Base-by-base conservation (phyloP, 1,284 basidiomycete genomes). In the Earliella scabrosa region DNA sequence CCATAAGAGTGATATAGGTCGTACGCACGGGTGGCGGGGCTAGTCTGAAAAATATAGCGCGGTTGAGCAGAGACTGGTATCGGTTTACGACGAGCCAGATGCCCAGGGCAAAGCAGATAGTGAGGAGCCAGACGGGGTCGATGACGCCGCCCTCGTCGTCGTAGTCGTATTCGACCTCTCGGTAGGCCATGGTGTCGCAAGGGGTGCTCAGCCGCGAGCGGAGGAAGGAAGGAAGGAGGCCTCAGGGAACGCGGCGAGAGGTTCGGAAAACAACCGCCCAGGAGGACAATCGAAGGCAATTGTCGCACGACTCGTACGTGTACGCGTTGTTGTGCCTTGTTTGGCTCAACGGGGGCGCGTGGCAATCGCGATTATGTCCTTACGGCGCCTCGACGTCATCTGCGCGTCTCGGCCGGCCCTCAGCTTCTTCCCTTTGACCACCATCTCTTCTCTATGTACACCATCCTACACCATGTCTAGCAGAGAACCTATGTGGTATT, bases 1-100 rank as follows among this genome's bases (percentile, higher is more conserved):
- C n/a, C n/a, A n/a, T n/a, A n/a, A n/a, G n/a, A n/a, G n/a, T n/a
- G n/a, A n/a, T n/a, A n/a, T n/a, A n/a, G n/a, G n/a, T n/a, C 26
- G 45, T 31, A 72, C 80, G 54, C 67, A 92, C 92, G 36, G 79
- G 74, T n/a, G 88, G 90, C 8, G 74, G 67, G 34, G 74, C 75
- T 66, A 80, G 77, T 45, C 73, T 66, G 71, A 94, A 93, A 5
- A 80, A 77, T 2, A 92, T 79, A 0, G 92, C 83, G 54, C 84
- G 85, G 65, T 89, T 91, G 63, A 82, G 82, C 45, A 85, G 80
- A 64, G 82, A 84, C 65, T 88, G 83, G 71, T 91, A 89, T 46
- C 90, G 82, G 71, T 84, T 76, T 63, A 86, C 80, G 47, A 92
- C 89, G 21, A 91, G 76, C 78, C 84, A 92, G 57, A 92, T 89